Evolutionary conservation across 2,329 filamentous ascomycete species (phyloP).

Genomic region (Fusarium temperatum): DNA sequence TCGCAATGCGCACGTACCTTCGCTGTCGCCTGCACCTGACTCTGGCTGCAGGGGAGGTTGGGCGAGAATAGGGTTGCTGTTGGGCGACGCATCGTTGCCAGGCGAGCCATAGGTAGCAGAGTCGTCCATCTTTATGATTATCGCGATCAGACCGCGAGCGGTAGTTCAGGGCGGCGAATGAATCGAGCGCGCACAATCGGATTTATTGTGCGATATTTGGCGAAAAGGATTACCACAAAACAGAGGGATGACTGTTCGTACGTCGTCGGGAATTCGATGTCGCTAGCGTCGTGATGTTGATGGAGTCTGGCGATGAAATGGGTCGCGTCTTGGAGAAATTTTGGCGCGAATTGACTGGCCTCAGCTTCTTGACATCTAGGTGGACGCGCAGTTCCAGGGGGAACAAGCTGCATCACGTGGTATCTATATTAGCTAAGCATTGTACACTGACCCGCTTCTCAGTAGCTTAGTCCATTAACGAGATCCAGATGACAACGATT

Average conservation of each 20-base stretch:
- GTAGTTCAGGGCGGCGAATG: constrained; percentile 17
- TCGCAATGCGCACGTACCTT: constrained; percentile 54
- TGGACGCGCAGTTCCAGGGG: constrained; percentile 22
- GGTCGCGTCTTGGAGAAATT: constrained; percentile 51
- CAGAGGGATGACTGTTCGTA: constrained; percentile 6
- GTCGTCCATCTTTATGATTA: constrained; percentile 63
- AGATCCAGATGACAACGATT: background rate
- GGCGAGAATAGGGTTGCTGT: constrained; percentile 64
- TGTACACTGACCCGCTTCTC: background rate
- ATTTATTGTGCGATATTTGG: constrained; percentile 16
- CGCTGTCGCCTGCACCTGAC: constrained; percentile 48
- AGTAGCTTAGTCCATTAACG: background rate
- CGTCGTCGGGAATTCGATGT: constrained; percentile 27
- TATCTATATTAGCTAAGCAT: background rate
- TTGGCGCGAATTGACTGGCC: constrained; percentile 48
- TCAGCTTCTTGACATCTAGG: constrained; percentile 28
- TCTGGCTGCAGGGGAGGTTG: constrained; percentile 63
- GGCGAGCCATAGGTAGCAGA: constrained; percentile 66
- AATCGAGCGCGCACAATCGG: constrained; percentile 24
- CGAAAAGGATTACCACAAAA: constrained; percentile 1
- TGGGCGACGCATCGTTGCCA: constrained; percentile 64
- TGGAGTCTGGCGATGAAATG: constrained; percentile 39
- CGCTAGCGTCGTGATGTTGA: constrained; percentile 41
- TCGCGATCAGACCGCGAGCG: constrained; percentile 21
- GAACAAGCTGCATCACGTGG: constrained; percentile 14